Evolutionary conservation across 441 rosid genomes (phyloP).

Genomic region (Erodium texanum): DNA sequence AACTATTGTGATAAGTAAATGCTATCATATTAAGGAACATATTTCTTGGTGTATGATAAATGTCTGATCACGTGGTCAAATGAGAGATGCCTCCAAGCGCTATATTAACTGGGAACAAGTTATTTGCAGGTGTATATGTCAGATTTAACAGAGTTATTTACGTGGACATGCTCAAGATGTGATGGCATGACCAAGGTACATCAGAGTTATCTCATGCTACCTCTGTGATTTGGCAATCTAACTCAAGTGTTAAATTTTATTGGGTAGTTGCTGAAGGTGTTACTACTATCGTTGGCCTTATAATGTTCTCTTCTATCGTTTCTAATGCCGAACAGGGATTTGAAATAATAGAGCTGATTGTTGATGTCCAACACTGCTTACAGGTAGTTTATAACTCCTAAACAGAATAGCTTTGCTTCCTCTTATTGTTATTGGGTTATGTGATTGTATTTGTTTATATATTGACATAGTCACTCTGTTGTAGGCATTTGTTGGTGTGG

Average conservation of each 20-base stretch:
- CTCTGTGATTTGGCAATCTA: conserved; percentile 8
- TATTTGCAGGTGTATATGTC: conserved; percentile 66
- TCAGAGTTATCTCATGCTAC: not conserved
- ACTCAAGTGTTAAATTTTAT: not conserved
- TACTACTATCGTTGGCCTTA: conserved; percentile 6
- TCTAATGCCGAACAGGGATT: conserved; percentile 52
- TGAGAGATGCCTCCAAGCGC: not conserved
- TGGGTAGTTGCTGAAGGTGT: not conserved
- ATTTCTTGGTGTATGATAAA: not conserved
- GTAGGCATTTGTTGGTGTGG: conserved; percentile 89
- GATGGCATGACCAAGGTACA: conserved; percentile 58
- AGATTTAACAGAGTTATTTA: conserved; percentile 63
- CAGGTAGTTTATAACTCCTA: conserved; percentile 40
- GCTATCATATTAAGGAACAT: not conserved
- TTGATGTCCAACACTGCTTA: conserved; percentile 73
- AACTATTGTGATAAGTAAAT: not conserved
- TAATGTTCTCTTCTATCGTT: not conserved
- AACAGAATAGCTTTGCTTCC: not conserved
- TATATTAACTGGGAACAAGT: conserved; percentile 15
- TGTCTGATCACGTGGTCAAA: not conserved
- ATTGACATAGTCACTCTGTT: conserved; percentile 16
- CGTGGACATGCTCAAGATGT: conserved; percentile 86
- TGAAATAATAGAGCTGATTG: conserved; percentile 66
- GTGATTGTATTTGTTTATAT: not conserved
- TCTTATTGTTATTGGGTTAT: not conserved